These are phyloP conservation scores for Hamamelis virginiana DNA, from an alignment of 164 flowering plant species.

Conservation along the genomic window DNA sequence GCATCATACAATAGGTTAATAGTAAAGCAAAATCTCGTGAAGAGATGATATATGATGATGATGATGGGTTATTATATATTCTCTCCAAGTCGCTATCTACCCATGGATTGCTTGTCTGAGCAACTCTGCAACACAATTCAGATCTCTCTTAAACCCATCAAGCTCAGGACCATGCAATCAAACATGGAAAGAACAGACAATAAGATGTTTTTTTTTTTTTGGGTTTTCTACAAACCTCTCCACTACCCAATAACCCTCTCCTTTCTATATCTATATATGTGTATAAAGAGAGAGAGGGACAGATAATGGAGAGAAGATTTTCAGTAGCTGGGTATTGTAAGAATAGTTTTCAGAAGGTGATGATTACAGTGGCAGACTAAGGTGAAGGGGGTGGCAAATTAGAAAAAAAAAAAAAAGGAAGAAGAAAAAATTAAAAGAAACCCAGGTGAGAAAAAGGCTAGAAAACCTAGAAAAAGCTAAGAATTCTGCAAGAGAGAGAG, in stretches of 20 bases:
- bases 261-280: conserved; percentile 12
- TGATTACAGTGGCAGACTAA: conserved; percentile 47
- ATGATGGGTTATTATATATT: conserved; percentile 28
- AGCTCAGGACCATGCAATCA: conserved; percentile 28
- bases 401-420: conserved; percentile 2
- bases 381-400: conserved; percentile 31
- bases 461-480: conserved; percentile 16
- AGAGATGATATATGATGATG: conserved; percentile 37
- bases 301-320: conserved; percentile 1
- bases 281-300: conserved; percentile 17
- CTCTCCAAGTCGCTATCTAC: conserved; percentile 45
- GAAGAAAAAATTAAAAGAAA: conserved; percentile 2
- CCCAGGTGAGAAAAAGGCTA: conserved; percentile 6
- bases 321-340: conserved; percentile 23
- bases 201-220: not conserved
- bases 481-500: conserved; percentile 28
- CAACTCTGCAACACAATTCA: conserved; percentile 34
- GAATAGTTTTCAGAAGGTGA: conserved; percentile 28
- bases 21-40: conserved; percentile 51
- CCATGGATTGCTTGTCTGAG: conserved; percentile 58
- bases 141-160: conserved; percentile 22
- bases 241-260: conserved; percentile 24
- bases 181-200: conserved; percentile 21
- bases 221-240: conserved; percentile 8
- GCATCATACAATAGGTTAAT: conserved; percentile 28